Evolutionary conservation across 345 rosid species (phyloP).

Genomic region (Eutrema yunnanense): DNA sequence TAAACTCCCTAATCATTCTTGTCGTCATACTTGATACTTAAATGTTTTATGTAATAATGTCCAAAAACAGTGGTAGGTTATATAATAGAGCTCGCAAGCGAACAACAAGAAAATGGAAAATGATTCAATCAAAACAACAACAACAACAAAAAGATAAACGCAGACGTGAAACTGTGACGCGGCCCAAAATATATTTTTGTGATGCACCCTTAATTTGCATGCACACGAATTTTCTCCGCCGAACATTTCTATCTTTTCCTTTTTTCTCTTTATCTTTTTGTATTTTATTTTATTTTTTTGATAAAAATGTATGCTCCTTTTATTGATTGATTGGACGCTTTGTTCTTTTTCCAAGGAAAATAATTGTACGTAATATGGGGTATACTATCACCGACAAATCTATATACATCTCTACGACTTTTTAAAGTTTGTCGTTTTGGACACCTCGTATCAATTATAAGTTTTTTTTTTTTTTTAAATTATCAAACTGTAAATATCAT

Average conservation of each 20-base stretch:
- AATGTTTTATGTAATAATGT: not conserved
- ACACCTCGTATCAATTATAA: not conserved
- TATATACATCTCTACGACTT: not conserved
- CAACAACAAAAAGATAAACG: not conserved
- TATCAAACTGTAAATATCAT: too few relatives aligned
- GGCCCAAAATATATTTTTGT: not conserved
- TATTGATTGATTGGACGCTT: not conserved
- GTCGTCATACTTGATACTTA: not conserved
- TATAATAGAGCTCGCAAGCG: not conserved
- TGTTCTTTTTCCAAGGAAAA: not conserved
- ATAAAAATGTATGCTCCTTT: too few relatives aligned
- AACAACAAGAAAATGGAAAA: not conserved
- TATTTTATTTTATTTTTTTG: not conserved
- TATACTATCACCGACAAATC: not conserved
- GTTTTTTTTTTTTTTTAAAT: not conserved
- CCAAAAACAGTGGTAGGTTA: not conserved
- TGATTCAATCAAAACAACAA: not conserved
- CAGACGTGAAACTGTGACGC: slow-evolving; percentile 7
- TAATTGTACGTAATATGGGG: not conserved
- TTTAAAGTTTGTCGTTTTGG: not conserved
- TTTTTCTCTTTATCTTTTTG: not conserved
- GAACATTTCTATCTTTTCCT: not conserved
- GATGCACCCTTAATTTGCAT: not conserved
- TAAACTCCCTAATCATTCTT: too few relatives aligned
- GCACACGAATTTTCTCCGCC: not conserved